Conservation (phyloP, 2,329 filamentous ascomycete species). For the Ophiosphaerella narmari region DNA sequence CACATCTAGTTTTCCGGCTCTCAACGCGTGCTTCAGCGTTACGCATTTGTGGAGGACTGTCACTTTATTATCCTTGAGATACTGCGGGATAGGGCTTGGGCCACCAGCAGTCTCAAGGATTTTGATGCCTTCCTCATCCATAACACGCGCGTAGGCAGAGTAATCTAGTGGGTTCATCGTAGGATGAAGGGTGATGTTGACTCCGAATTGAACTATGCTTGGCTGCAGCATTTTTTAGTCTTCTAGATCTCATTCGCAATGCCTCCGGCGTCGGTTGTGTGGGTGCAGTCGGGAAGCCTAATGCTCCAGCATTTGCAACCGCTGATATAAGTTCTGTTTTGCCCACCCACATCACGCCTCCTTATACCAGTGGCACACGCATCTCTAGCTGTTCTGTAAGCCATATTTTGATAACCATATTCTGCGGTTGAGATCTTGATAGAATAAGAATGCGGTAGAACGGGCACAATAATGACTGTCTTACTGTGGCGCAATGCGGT, state of each 20-base stretch:
- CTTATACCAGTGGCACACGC: slow-evolving; percentile 9
- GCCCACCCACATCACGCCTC: slow-evolving; percentile 60
- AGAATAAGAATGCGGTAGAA: no score
- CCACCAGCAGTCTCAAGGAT: slow-evolving; percentile 36
- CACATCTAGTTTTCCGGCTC: slow-evolving; percentile 28
- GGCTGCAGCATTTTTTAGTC: slow-evolving; percentile 25
- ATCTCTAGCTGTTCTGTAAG: no score
- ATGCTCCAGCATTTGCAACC: slow-evolving; percentile 58
- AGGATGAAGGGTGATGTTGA: slow-evolving; percentile 36
- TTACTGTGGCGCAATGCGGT: no score
- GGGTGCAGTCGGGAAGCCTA: slow-evolving; percentile 58
- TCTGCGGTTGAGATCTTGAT: no score
- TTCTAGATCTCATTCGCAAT: slow-evolving; percentile 30
- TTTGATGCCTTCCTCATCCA: slow-evolving; percentile 33
- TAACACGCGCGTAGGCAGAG: slow-evolving; percentile 27
- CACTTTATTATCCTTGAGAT: slow-evolving; percentile 31
- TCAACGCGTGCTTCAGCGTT: slow-evolving; percentile 30
- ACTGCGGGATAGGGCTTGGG: slow-evolving; percentile 28
- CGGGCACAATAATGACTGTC: no score
- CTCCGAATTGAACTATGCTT: slow-evolving; percentile 49
- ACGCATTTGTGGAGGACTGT: slow-evolving; percentile 36
- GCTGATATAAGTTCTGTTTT: slow-evolving; percentile 58
- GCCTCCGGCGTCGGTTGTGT: slow-evolving; percentile 35
- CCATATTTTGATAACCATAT: no score
- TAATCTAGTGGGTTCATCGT: slow-evolving; percentile 35